Evolutionary conservation across 202 grass and related monocot genomes (phyloP).

Genomic region (Schoenoplectus triqueter): DNA sequence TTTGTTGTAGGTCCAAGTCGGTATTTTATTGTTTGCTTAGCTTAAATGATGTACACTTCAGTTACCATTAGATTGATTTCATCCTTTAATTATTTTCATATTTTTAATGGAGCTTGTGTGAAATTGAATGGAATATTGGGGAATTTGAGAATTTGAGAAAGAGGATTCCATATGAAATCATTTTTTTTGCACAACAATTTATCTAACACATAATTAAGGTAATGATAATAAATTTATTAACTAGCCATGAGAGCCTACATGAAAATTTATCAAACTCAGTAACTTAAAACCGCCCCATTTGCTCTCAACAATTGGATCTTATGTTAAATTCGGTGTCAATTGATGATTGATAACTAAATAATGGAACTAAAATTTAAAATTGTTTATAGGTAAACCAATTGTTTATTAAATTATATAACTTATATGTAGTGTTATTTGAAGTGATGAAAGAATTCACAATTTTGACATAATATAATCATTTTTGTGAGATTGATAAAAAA

Average conservation of each 20-base stretch:
- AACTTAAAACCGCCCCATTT: neutral
- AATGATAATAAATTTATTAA: neutral
- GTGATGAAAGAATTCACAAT: neutral
- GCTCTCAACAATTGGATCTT: neutral
- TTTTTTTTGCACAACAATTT: neutral
- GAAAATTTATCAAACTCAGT: neutral
- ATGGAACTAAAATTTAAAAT: neutral
- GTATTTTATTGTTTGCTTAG: conserved; percentile 8
- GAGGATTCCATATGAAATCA: neutral
- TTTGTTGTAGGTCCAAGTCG: conserved; percentile 7
- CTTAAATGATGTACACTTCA: neutral
- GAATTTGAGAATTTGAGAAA: neutral
- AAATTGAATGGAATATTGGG: neutral
- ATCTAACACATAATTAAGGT: neutral
- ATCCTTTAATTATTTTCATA: neutral
- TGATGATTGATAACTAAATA: neutral
- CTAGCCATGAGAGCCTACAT: neutral
- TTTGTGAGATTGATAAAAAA: neutral
- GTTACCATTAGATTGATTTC: neutral
- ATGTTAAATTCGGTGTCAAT: neutral
- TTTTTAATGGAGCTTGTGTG: neutral
- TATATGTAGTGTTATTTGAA: neutral
- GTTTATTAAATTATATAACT: neutral
- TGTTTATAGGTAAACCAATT: neutral
- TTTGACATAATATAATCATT: neutral